Conservation (phyloP, 2,329 filamentous ascomycete genomes). For the Ramichloridium luteum region DNA sequence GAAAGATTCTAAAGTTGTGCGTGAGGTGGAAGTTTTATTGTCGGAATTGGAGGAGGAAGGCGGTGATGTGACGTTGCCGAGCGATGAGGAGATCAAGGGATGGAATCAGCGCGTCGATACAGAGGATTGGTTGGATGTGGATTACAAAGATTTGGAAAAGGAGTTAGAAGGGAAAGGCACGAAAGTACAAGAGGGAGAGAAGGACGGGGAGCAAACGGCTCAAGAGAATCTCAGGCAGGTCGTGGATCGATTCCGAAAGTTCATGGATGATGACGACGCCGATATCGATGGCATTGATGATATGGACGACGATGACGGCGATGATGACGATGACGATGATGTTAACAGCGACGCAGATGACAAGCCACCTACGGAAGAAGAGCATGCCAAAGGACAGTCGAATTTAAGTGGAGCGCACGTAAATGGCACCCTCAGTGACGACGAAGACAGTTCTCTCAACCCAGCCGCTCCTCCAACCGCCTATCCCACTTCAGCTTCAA, state of each 20-base stretch:
- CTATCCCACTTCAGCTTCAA: not conserved
- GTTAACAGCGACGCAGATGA: too few relatives aligned
- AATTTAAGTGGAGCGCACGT: too few relatives aligned
- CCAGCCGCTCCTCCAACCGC: too few relatives aligned
- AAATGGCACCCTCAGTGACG: too few relatives aligned
- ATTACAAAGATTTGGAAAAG: constrained; percentile 75
- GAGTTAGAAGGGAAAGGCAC: constrained; percentile 48
- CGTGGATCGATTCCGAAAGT: constrained; percentile 84
- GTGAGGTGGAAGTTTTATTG: constrained; percentile 65
- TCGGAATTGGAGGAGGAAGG: constrained; percentile 56
- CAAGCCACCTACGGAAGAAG: too few relatives aligned
- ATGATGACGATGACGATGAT: constrained; percentile 42
- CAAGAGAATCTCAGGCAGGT: constrained; percentile 78
- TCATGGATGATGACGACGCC: constrained; percentile 74
- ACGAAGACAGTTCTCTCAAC: too few relatives aligned
- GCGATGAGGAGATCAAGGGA: constrained; percentile 54
- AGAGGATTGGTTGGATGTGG: constrained; percentile 85
- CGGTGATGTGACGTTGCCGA: constrained; percentile 60
- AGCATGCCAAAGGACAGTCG: too few relatives aligned
- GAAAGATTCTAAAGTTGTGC: constrained; percentile 53
- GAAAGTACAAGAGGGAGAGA: constrained; percentile 11
- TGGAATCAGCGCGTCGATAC: constrained; percentile 70
- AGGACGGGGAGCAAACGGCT: constrained; percentile 52
- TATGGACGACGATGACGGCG: constrained; percentile 55
- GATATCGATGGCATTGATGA: constrained; percentile 67